Evolutionary conservation across 148 eudicot genomes (phyloP).

Genomic region (Chenopodium berlandieri): DNA sequence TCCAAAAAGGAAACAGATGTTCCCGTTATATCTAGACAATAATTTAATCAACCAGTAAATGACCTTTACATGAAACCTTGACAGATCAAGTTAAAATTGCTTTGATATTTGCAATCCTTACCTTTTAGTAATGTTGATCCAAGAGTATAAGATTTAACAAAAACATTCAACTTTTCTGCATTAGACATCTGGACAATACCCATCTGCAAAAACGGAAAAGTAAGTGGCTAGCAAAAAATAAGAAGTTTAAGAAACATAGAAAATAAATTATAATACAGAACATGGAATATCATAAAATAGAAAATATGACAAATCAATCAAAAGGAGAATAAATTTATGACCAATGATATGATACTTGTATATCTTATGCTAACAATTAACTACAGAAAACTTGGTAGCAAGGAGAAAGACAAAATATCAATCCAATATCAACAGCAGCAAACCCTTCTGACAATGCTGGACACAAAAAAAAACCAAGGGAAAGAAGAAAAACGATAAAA

Average conservation of each 20-base stretch:
- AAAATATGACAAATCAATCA: background rate
- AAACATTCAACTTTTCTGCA: constrained; percentile 49
- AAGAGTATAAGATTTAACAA: constrained; percentile 58
- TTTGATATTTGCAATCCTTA: constrained; percentile 16
- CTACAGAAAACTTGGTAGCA: background rate
- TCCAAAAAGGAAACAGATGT: constrained; percentile 56
- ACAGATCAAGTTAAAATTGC: constrained; percentile 1
- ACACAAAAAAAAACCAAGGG: background rate
- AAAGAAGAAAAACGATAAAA: background rate
- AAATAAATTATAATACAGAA: background rate
- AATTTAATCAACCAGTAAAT: constrained; percentile 9
- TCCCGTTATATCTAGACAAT: constrained; percentile 59
- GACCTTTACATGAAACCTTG: background rate
- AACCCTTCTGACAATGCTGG: background rate
- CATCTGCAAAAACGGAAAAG: constrained; percentile 43
- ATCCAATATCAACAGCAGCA: background rate
- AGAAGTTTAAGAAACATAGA: background rate
- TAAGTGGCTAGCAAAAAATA: constrained; percentile 11
- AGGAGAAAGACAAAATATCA: background rate
- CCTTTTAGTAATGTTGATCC: constrained; percentile 67
- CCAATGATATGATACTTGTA: background rate
- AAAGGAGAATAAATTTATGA: background rate
- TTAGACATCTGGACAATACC: constrained; percentile 61
- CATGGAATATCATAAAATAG: background rate
- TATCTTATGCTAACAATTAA: background rate